These are phyloP conservation scores for Manihot esculenta DNA, from an alignment of 441 rosid species.

Conservation along the genomic window DNA sequence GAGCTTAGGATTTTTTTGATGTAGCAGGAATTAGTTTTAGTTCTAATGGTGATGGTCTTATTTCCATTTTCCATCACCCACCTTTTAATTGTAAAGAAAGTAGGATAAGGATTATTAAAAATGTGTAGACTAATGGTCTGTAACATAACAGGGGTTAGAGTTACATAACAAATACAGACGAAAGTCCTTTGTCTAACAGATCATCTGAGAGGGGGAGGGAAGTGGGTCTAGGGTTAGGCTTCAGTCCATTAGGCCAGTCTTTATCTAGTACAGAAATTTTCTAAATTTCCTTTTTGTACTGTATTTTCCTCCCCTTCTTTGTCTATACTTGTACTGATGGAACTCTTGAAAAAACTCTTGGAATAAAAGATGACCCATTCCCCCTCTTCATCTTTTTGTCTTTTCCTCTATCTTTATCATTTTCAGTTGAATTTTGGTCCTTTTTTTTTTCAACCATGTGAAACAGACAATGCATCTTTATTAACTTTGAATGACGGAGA, in stretches of 20 bases:
- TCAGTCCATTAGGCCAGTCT: conserved; percentile 41
- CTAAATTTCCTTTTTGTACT: conserved; percentile 45
- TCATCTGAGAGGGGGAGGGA: conserved; percentile 49
- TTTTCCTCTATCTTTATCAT: conserved; percentile 17
- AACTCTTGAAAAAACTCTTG: conserved; percentile 28
- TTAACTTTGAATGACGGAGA: conserved; percentile 20
- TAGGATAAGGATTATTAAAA: conserved; percentile 33
- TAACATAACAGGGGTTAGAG: conserved; percentile 69
- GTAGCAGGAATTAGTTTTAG: conserved; percentile 44
- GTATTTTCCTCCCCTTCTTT: conserved; percentile 40
- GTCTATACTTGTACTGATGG: conserved; percentile 56
- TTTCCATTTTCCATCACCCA: conserved; percentile 68
- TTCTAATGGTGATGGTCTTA: conserved; percentile 45
- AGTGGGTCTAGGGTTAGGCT: conserved; percentile 36
- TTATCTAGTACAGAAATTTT: conserved; percentile 47
- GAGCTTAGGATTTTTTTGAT: conserved; percentile 30
- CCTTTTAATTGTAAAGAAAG: conserved; percentile 65
- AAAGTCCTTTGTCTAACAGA: conserved; percentile 66
- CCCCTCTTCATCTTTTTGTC: conserved; percentile 31
- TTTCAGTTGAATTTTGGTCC: not conserved
- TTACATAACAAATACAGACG: conserved; percentile 54
- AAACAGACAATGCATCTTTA: not conserved
- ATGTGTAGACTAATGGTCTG: conserved; percentile 73
- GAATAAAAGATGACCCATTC: conserved; percentile 59
- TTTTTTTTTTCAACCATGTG: conserved; percentile 5